Base-by-base conservation (phyloP, 2,329 filamentous ascomycete genomes). In the Colletotrichum horii region DNA sequence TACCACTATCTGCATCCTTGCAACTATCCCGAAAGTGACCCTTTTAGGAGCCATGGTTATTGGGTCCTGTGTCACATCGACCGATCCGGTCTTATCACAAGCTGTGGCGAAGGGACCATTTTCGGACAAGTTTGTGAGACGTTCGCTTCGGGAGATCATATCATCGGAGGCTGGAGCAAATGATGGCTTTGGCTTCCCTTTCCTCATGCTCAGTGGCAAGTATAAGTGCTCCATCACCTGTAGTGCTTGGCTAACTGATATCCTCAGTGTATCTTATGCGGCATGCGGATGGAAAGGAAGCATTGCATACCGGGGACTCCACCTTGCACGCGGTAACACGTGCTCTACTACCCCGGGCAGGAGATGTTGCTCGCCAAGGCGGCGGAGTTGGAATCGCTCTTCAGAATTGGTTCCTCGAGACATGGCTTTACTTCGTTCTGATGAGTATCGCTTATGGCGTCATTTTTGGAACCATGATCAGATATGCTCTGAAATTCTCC, bases 41-140 rank as follows among this genome's bases (percentile, higher is more conserved):
- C 83, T 91, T 16, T 84, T 91, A 3, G 84, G 89, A 4, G 87
- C 89, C 2, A 83, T 93, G 55, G 90, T 91, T 24, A 91, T 93
- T 75, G 91, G 87, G 4, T 90, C 91, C 0, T 92, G 89, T 66
- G 90, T 92, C 14, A 92, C 91, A 4, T 91, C 88, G 71, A 93
- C 91, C 0, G 91, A 93, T 75, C 91, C 91, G 0, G 86, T 93
- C n/a, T 83, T 93, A 7, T 92, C 90, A 0, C 91, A 92, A 78
- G 90, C 90, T 30, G 87, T 93, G 19, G 91, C 91, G 22, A 93
- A 93, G 80, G 91, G 91, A 0, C 89, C 90, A 0, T 92, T 93
- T 77, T 87, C 91, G 0, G 91, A 93, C 78, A 92, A 91, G 75
- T 93, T 88, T 74, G 91, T 93, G 4, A 85, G 88, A 12, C 87